These are phyloP conservation scores for Boeremia exigua DNA, from an alignment of 2,329 filamentous ascomycete species.

Conservation along the genomic window DNA sequence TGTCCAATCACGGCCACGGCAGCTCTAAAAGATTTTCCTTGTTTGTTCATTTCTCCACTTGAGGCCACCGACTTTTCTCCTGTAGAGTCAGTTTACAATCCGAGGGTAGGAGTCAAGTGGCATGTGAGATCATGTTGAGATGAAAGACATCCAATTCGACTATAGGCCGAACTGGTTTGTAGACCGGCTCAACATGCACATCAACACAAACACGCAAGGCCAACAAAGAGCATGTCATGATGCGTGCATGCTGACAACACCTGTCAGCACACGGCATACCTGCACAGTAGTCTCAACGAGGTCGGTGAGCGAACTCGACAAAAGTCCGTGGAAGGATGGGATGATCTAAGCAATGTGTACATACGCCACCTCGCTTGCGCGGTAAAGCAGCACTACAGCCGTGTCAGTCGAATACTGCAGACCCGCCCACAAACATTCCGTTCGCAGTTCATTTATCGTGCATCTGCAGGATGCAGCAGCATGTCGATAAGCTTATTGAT, in stretches of 20 bases:
- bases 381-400: slow-evolving; percentile 10
- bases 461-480: slow-evolving; percentile 10
- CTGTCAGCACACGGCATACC: slow-evolving; percentile 2
- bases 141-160: neutral
- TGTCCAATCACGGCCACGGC: slow-evolving; percentile 5
- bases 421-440: neutral
- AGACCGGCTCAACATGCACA: neutral
- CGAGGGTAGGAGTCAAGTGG: neutral
- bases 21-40: slow-evolving; percentile 5
- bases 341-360: neutral
- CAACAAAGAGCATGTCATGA: neutral
- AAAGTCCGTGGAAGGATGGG: neutral
- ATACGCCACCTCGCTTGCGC: slow-evolving; percentile 5
- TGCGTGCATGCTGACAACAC: neutral
- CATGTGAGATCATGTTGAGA: neutral
- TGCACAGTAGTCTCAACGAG: neutral
- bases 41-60: neutral
- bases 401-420: neutral
- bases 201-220: neutral
- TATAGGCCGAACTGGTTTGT: too few relatives aligned
- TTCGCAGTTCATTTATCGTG: slow-evolving; percentile 3
- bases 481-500: slow-evolving; percentile 4
- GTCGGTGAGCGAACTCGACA: neutral
- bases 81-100: slow-evolving; percentile 5
- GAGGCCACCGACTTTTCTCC: neutral